Conservation (phyloP, 805 yeast species). For the Tetrapisispora iriomotensis region DNA sequence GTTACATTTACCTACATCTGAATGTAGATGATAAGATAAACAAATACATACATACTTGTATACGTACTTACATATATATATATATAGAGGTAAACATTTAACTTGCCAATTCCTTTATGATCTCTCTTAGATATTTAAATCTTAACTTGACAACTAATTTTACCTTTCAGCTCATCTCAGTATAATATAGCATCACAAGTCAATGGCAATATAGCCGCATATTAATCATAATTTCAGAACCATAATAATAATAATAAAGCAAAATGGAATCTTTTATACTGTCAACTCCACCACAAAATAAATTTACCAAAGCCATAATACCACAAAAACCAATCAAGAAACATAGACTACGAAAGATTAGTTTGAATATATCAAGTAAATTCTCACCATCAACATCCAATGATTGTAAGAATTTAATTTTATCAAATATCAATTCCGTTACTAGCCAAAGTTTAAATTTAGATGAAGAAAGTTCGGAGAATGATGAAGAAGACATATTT, state of each 20-base stretch:
- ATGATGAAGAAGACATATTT: slow-evolving; percentile 7
- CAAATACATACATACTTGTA: no score
- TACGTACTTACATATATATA: no score
- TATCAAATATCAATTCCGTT: neutral
- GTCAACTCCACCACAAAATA: slow-evolving; percentile 13
- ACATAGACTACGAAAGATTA: neutral
- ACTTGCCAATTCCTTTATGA: no score
- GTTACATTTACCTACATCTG: no score
- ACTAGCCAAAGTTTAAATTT: neutral
- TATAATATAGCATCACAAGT: no score
- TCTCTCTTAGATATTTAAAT: no score
- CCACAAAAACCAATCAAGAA: slow-evolving; percentile 2
- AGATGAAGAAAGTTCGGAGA: neutral
- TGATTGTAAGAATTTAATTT: neutral
- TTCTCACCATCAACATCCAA: slow-evolving; percentile 1
- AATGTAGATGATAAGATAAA: no score
- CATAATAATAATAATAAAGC: neutral
- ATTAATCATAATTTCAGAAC: no score
- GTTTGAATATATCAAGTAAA: neutral
- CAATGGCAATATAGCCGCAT: no score
- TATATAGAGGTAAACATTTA: no score
- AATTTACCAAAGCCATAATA: neutral
- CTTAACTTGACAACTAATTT: no score
- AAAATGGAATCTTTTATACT: neutral
- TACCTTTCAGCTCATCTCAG: no score